Conservation (phyloP, 179 eudicot genomes). For the Dionaea muscipula region DNA sequence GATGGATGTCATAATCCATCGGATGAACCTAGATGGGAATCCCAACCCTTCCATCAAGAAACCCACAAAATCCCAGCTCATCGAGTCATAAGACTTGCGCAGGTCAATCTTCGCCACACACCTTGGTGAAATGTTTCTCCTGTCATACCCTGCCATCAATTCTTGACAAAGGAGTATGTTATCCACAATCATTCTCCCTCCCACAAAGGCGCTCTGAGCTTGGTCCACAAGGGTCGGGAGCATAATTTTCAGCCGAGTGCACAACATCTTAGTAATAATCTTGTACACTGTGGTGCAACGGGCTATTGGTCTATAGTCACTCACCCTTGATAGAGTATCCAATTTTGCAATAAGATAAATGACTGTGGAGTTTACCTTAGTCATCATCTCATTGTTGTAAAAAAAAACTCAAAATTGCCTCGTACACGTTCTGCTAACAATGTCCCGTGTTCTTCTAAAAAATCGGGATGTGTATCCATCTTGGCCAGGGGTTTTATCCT, state of each 20-base stretch:
- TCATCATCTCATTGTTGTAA: not conserved
- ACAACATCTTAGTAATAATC: not conserved
- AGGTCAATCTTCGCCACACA: not conserved
- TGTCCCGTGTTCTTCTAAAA: not conserved
- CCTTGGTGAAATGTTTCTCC: not conserved
- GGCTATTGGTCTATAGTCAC: not conserved
- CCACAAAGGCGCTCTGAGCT: not conserved
- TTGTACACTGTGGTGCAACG: not conserved
- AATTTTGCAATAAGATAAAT: not conserved
- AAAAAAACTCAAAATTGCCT: not conserved
- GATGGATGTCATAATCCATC: not conserved
- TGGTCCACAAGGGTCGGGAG: not conserved
- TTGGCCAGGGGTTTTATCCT: not conserved
- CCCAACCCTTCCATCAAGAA: not conserved
- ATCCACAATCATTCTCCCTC: not conserved
- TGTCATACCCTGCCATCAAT: not conserved
- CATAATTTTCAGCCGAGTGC: not conserved
- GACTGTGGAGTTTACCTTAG: not conserved
- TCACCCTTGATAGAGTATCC: not conserved
- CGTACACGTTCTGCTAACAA: not conserved
- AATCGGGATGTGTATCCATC: not conserved
- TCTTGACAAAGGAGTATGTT: not conserved
- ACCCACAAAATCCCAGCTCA: not conserved
- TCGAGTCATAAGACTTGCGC: not conserved
- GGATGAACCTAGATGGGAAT: not conserved